Evolutionary conservation across 164 flowering plant genomes (phyloP).

Genomic region (Stephania yunnanensis): DNA sequence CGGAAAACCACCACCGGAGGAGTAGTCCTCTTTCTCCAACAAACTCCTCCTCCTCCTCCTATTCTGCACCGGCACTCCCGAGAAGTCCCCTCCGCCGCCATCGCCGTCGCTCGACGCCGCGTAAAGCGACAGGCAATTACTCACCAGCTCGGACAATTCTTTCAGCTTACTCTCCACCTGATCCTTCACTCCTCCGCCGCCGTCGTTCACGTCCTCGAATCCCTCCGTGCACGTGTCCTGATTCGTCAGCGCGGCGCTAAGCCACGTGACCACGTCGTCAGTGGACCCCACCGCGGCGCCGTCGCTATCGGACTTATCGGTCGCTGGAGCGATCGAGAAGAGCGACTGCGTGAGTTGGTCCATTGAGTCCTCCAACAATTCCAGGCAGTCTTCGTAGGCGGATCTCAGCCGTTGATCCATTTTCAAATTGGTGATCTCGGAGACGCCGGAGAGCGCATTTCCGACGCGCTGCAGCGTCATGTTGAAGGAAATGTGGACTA

Average conservation of each 20-base stretch:
- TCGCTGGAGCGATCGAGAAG: slow-evolving; percentile 22
- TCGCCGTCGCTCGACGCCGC: slow-evolving; percentile 38
- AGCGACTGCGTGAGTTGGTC: slow-evolving; percentile 62
- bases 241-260: slow-evolving; percentile 84
- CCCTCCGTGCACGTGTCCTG: slow-evolving; percentile 94
- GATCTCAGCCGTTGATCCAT: slow-evolving; percentile 51
- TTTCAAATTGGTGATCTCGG: slow-evolving; percentile 31
- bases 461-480: slow-evolving; percentile 62
- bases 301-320: not conserved
- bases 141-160: slow-evolving; percentile 50
- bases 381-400: slow-evolving; percentile 78
- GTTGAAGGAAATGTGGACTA: slow-evolving; percentile 78
- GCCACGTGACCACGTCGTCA: slow-evolving; percentile 84
- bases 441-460: slow-evolving; percentile 45
- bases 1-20: slow-evolving; percentile 44
- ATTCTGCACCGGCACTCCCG: slow-evolving; percentile 72
- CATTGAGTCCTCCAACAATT: slow-evolving; percentile 68
- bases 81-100: slow-evolving; percentile 31
- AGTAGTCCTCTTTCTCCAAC: slow-evolving; percentile 11
- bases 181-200: slow-evolving; percentile 51
- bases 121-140: slow-evolving; percentile 72
- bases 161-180: slow-evolving; percentile 32
- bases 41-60: slow-evolving; percentile 26
- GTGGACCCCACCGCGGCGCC: slow-evolving; percentile 22
- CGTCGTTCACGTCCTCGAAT: slow-evolving; percentile 25